These are phyloP conservation scores for Emergomyces orientalis DNA, from an alignment of 2,329 filamentous ascomycete genomes.

Conservation along the genomic window DNA sequence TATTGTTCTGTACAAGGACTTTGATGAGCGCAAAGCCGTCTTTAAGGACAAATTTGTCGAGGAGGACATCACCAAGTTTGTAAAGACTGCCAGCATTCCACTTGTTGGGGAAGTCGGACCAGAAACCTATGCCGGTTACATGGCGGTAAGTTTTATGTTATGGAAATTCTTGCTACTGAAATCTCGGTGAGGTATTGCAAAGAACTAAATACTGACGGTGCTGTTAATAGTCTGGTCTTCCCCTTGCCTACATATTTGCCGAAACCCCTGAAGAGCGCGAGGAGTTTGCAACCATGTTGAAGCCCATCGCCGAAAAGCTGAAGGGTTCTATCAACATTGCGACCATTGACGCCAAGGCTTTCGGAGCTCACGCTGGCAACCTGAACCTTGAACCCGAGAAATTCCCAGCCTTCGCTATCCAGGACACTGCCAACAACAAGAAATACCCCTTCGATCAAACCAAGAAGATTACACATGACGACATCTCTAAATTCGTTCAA, in stretches of 20 bases:
- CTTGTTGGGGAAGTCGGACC: conserved; percentile 93
- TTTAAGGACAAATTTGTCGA: conserved; percentile 74
- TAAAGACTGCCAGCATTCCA: conserved; percentile 75
- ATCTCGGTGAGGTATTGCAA: no score
- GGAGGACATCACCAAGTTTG: conserved; percentile 71
- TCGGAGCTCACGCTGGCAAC: conserved; percentile 91
- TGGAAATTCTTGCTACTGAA: no score
- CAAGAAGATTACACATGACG: conserved; percentile 63
- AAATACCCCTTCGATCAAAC: conserved; percentile 92
- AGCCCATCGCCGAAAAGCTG: conserved; percentile 80
- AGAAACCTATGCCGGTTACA: conserved; percentile 93
- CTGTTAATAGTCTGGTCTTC: conserved; percentile 59
- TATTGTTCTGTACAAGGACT: conserved; percentile 91
- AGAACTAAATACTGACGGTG: conserved; percentile 12
- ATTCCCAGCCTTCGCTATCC: conserved; percentile 96
- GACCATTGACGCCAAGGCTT: conserved; percentile 89
- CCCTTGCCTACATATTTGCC: conserved; percentile 95
- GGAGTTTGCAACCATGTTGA: conserved; percentile 64
- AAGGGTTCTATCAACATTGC: conserved; percentile 96
- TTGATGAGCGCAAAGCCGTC: conserved; percentile 88
- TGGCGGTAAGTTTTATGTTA: conserved; percentile 50
- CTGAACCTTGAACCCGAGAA: conserved; percentile 92
- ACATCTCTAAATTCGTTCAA: conserved; percentile 73
- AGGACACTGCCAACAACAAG: conserved; percentile 88
- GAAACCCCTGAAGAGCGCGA: conserved; percentile 85